Conservation (phyloP, 768 basidiomycete species). For the Tubosaeta brunneosetosa region DNA sequence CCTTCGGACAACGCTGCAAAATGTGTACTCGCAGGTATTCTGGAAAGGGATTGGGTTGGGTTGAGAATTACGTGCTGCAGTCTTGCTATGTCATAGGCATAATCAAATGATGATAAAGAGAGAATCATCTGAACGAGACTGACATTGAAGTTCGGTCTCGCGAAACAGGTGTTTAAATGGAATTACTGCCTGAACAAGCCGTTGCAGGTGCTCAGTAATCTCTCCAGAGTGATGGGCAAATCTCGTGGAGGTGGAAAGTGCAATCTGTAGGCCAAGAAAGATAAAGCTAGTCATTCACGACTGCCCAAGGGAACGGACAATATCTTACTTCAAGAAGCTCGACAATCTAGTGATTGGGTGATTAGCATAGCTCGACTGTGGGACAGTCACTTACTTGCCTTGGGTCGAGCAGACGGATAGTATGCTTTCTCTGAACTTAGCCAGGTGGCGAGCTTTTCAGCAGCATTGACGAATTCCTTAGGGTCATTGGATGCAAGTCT, state of each 20-base stretch:
- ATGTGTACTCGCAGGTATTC: neutral
- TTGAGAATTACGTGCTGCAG: constrained; percentile 15
- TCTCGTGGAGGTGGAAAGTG: constrained; percentile 12
- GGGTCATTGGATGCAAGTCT: constrained; percentile 31
- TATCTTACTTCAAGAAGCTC: constrained; percentile 42
- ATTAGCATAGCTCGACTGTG: constrained; percentile 1
- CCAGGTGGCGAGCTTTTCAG: constrained; percentile 44
- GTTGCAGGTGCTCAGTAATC: constrained; percentile 7
- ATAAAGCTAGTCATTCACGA: neutral
- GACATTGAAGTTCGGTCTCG: constrained; percentile 24
- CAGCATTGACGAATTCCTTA: constrained; percentile 14
- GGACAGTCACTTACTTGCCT: constrained; percentile 31
- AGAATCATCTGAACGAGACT: neutral
- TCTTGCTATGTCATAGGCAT: constrained; percentile 11
- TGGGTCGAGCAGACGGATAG: constrained; percentile 44
- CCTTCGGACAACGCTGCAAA: neutral
- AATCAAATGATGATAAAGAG: neutral
- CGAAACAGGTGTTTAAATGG: constrained; percentile 20
- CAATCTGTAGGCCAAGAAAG: constrained; percentile 17
- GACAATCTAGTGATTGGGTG: constrained; percentile 38
- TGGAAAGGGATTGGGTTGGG: constrained; percentile 1
- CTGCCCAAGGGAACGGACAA: neutral
- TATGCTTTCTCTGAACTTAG: constrained; percentile 47
- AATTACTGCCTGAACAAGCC: constrained; percentile 16
- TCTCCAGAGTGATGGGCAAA: constrained; percentile 7